Evolutionary conservation across 495 filamentous ascomycete species (phyloP).

Genomic region (Lepraria neglecta): DNA sequence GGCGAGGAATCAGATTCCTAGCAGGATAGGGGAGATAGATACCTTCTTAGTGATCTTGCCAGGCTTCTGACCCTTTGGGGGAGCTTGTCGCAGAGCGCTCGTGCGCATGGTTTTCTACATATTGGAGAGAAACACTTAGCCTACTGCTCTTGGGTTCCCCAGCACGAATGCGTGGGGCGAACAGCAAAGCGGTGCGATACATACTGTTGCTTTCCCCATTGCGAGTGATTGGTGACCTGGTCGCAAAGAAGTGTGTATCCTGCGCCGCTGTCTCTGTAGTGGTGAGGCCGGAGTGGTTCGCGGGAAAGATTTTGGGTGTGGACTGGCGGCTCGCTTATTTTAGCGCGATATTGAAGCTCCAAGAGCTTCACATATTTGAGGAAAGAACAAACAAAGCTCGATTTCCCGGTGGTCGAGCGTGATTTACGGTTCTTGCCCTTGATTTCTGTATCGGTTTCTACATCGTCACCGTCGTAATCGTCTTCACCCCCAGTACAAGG

Average conservation of each 20-base stretch:
- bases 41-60: slow-evolving; percentile 68
- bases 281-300: slow-evolving; percentile 26
- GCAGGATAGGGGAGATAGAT: not conserved
- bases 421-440: too few species aligned
- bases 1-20: not conserved
- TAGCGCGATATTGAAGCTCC: not conserved
- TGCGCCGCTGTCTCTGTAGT: slow-evolving; percentile 42
- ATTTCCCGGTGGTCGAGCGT: too few species aligned
- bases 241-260: slow-evolving; percentile 58
- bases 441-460: too few species aligned
- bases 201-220: slow-evolving; percentile 63
- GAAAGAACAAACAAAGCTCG: too few species aligned
- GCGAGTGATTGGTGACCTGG: slow-evolving; percentile 35
- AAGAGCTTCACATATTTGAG: not conserved
- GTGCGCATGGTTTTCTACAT: slow-evolving; percentile 60
- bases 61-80: slow-evolving; percentile 47
- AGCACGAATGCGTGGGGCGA: slow-evolving; percentile 30
- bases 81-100: slow-evolving; percentile 22
- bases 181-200: slow-evolving; percentile 89
- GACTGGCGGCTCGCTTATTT: not conserved
- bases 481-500: slow-evolving; percentile 12
- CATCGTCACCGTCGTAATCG: too few species aligned
- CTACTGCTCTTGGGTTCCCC: slow-evolving; percentile 78
- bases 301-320: not conserved
- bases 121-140: slow-evolving; percentile 61